Conservation (phyloP, 805 yeast genomes). For the Sugiyamaella chiloensis region DNA sequence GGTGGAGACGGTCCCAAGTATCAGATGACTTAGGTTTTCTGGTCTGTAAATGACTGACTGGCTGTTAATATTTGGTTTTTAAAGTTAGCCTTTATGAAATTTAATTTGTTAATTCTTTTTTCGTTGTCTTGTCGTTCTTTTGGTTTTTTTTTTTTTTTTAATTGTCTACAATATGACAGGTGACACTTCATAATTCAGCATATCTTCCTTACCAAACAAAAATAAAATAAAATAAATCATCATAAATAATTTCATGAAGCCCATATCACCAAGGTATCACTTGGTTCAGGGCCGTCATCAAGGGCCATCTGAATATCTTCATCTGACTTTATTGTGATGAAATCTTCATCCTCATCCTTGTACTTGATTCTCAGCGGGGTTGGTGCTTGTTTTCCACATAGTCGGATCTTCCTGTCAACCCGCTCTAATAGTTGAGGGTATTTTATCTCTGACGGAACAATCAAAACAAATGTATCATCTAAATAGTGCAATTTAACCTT, state of each 20-base stretch:
- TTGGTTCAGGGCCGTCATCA: constrained; percentile 39
- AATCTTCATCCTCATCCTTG: constrained; percentile 94
- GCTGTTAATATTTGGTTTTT: too few relatives aligned
- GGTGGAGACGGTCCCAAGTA: constrained; percentile 99
- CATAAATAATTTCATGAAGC: constrained; percentile 16
- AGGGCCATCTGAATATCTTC: constrained; percentile 88
- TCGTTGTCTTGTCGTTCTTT: too few relatives aligned
- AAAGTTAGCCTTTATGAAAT: too few relatives aligned
- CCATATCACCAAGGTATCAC: constrained; percentile 23
- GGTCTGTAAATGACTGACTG: too few relatives aligned
- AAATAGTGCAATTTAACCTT: constrained; percentile 35
- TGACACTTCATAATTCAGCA: too few relatives aligned
- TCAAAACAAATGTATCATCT: constrained; percentile 54
- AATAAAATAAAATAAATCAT: neutral
- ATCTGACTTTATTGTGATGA: constrained; percentile 74
- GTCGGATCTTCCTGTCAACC: constrained; percentile 54
- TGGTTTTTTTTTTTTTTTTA: too few relatives aligned
- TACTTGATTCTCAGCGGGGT: constrained; percentile 60
- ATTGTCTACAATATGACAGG: too few relatives aligned
- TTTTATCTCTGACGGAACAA: constrained; percentile 53
- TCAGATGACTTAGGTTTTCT: constrained; percentile 72
- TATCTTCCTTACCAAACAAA: too few relatives aligned
- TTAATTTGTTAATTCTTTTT: too few relatives aligned
- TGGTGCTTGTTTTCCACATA: constrained; percentile 47
- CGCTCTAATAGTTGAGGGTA: constrained; percentile 54